Evolutionary conservation across 805 yeast genomes (phyloP).

Genomic region (Metschnikowia reukaufii): DNA sequence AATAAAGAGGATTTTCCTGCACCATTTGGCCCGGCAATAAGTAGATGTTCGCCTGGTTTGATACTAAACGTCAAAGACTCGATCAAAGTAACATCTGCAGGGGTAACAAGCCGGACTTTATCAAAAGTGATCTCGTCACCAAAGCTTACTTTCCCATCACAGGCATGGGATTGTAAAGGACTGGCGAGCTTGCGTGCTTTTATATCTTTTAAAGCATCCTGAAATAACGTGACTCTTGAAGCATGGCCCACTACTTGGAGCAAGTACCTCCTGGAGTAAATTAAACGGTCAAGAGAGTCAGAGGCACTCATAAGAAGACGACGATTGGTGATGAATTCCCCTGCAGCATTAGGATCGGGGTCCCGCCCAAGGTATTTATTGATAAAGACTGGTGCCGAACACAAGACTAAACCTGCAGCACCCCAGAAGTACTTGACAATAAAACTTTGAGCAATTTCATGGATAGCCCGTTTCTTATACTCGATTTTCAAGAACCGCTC

Average conservation of each 20-base stretch:
- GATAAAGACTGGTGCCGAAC: slow-evolving; percentile 86
- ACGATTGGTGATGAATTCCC: slow-evolving; percentile 87
- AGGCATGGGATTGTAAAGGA: slow-evolving; percentile 17
- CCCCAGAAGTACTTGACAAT: slow-evolving; percentile 94
- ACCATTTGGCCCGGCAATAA: slow-evolving; percentile 95
- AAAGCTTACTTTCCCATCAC: slow-evolving; percentile 27
- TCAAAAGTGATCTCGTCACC: slow-evolving; percentile 67
- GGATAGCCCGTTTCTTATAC: slow-evolving; percentile 70
- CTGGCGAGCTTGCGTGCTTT: slow-evolving; percentile 22
- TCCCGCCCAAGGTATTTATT: slow-evolving; percentile 49
- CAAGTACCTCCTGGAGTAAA: slow-evolving; percentile 79
- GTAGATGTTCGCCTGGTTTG: slow-evolving; percentile 76
- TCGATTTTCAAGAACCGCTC: slow-evolving; percentile 76
- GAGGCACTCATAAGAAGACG: slow-evolving; percentile 81
- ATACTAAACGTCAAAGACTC: slow-evolving; percentile 67
- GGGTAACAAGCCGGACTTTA: slow-evolving; percentile 80
- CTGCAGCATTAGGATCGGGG: slow-evolving; percentile 53
- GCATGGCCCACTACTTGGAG: slow-evolving; percentile 85
- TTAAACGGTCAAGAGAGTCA: slow-evolving; percentile 82
- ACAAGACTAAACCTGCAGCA: slow-evolving; percentile 84
- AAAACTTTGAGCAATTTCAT: slow-evolving; percentile 83
- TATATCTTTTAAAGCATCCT: slow-evolving; percentile 58
- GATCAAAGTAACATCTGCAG: slow-evolving; percentile 73
- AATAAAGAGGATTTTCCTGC: slow-evolving; percentile 93
- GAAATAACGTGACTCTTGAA: slow-evolving; percentile 67